Evolutionary conservation across 2,329 filamentous ascomycete species (phyloP), one percentile per base, ranked within the genome.

Genomic region (Diaporthe caulivora): DNA sequence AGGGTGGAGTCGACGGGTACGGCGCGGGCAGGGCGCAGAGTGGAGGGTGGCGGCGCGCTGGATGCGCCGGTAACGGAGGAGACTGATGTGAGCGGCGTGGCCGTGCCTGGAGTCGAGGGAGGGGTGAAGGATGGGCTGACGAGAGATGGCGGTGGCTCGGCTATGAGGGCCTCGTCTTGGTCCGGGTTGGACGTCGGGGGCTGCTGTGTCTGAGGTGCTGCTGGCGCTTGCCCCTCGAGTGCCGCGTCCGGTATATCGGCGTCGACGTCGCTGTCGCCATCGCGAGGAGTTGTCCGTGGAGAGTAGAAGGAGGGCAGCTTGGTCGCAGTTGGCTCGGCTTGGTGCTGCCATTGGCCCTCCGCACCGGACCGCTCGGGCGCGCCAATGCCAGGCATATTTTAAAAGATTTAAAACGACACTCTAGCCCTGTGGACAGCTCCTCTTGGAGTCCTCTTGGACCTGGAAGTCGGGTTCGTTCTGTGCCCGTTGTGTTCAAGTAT

Each of bases 61-160:
- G 51, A 79, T 31, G 71, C 71, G 15, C 74, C 73, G 10, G 71
- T 54, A 58, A 73, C 40, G 18, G 72, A 72, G 21, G 72, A 82
- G 71, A 79, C 79, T 60, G 78, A 78, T 68, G 79, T 82, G 74
- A 79, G 82, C 3, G 89, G 89, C 1, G 90, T 92, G 34, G 87
- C 83, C 8, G 87, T 86, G 5, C 90, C 91, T 0, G 91, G 91
- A 0, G 91, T 92, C 11, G 87, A 85, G 42, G 93, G 92, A 18
- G 94, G 93, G 9, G 92, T 95, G 83, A 95, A 98, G 76, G 93
- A 93, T 67, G 94, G 94, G 81, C 96, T 98, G 76, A 98, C 92
- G 62, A 97, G 91, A 5, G 95, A 95, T 6, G 91, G 88, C 18
- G 87, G 89, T 74, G 76, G 74, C 51, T 73, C 44, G n/a, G 73